Evolutionary conservation across 805 yeast genomes (phyloP).

Genomic region (Lipomyces japonicus): DNA sequence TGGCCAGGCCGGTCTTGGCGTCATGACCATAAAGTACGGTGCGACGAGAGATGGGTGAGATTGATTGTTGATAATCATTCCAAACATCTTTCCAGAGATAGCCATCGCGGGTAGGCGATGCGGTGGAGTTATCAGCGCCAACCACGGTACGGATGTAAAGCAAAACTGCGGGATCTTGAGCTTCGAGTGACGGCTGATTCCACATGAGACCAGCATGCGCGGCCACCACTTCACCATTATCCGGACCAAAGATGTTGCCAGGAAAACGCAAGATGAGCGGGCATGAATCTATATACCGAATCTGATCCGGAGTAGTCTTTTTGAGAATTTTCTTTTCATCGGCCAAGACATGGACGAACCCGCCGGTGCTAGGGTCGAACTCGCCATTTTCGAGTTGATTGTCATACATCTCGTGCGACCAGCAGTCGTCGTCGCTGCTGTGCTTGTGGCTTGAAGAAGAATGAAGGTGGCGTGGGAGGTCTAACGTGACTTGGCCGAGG

Average conservation of each 20-base stretch:
- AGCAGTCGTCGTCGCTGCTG: constrained; percentile 26
- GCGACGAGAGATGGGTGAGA: constrained; percentile 34
- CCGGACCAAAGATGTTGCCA: constrained; percentile 41
- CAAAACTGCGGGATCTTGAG: constrained; percentile 60
- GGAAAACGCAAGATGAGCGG: constrained; percentile 64
- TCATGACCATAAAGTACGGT: constrained; percentile 83
- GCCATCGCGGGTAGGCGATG: constrained; percentile 46
- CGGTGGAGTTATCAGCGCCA: constrained; percentile 57
- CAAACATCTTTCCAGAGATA: constrained; percentile 32
- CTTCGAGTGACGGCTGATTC: constrained; percentile 49
- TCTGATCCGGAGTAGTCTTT: constrained; percentile 53
- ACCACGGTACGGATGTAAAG: constrained; percentile 67
- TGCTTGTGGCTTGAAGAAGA: neutral
- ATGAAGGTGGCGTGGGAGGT: neutral
- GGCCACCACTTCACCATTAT: constrained; percentile 49
- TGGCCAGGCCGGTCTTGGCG: constrained; percentile 68
- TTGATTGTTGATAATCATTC: constrained; percentile 31
- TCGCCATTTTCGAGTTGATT: constrained; percentile 26
- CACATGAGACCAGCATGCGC: constrained; percentile 83
- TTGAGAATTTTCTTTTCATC: constrained; percentile 28
- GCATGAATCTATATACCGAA: constrained; percentile 56
- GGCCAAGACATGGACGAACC: constrained; percentile 23
- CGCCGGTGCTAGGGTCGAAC: constrained; percentile 19
- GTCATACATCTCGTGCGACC: constrained; percentile 25
- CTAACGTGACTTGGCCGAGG: neutral